These are phyloP conservation scores for Coleophoma crateriformis DNA, from an alignment of 2,329 filamentous ascomycete species.

Conservation along the genomic window DNA sequence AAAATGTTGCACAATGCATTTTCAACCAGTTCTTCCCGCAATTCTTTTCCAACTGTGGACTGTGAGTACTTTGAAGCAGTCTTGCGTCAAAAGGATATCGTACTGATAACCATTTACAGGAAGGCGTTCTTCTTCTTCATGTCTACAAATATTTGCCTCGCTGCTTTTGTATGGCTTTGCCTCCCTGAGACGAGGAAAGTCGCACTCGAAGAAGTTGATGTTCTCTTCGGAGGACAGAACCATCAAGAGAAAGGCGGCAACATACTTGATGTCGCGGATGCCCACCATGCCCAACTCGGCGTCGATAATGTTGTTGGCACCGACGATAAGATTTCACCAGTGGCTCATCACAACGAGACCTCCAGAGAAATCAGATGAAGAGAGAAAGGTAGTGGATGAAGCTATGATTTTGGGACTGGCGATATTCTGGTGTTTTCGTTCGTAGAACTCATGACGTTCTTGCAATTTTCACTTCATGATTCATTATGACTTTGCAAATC, in stretches of 20 bases:
- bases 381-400: too few relatives aligned
- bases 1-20: conserved; percentile 61
- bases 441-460: too few relatives aligned
- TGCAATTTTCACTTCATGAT: too few relatives aligned
- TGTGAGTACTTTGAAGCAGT: conserved; percentile 17
- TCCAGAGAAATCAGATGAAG: too few relatives aligned
- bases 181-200: conserved; percentile 51
- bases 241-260: conserved; percentile 25
- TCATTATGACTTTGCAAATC: too few relatives aligned
- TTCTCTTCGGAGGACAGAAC: conserved; percentile 38
- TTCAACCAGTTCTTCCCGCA: conserved; percentile 67
- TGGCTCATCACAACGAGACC: not conserved
- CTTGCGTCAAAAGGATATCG: not conserved
- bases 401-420: too few relatives aligned
- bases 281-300: conserved; percentile 15
- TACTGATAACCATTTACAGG: conserved; percentile 3
- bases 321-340: not conserved
- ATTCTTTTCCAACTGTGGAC: conserved; percentile 52
- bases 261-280: conserved; percentile 17
- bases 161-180: conserved; percentile 43
- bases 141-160: conserved; percentile 38
- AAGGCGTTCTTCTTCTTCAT: conserved; percentile 45
- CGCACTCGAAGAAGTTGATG: conserved; percentile 49
- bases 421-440: too few relatives aligned
- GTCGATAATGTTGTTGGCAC: conserved; percentile 29